Conservation (phyloP, 176 grass and related monocot genomes). For the Lolium rigidum region DNA sequence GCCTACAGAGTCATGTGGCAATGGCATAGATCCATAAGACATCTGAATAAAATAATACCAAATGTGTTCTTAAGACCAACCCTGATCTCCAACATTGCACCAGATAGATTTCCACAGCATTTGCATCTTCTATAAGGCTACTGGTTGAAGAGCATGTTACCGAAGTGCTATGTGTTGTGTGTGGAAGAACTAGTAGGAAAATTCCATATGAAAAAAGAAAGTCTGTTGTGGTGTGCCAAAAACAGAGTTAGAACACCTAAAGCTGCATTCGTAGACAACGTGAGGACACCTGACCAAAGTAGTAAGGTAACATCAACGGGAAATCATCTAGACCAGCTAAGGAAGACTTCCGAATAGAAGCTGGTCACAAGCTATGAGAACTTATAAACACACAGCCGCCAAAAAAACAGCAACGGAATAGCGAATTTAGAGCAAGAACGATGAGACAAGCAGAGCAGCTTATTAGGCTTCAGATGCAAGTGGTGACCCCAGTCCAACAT, state of each 20-base stretch:
- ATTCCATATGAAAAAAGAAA: background rate
- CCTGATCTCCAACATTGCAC: conserved; percentile 21
- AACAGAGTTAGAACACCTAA: conserved; percentile 7
- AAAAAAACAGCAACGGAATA: conserved; percentile 9
- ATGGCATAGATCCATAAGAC: background rate
- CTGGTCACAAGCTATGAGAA: background rate
- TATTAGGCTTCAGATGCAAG: conserved; percentile 39
- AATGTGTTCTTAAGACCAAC: conserved; percentile 10
- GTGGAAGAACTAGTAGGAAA: background rate
- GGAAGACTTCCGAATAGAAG: conserved; percentile 2
- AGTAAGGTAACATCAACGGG: background rate
- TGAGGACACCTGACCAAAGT: conserved; percentile 13
- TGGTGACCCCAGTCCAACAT: conserved; percentile 7
- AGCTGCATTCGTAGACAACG: background rate
- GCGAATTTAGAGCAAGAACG: background rate
- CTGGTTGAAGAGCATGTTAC: background rate
- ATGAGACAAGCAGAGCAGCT: conserved; percentile 33
- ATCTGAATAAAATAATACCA: background rate
- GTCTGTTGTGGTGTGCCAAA: background rate
- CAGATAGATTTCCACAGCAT: conserved; percentile 4
- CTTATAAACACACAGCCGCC: background rate
- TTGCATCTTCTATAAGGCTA: background rate
- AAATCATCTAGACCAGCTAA: background rate
- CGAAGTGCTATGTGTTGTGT: background rate
- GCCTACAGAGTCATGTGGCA: background rate